These are phyloP conservation scores for Podospora pseudoanserina DNA, from an alignment of 495 filamentous ascomycete genomes.

Conservation along the genomic window DNA sequence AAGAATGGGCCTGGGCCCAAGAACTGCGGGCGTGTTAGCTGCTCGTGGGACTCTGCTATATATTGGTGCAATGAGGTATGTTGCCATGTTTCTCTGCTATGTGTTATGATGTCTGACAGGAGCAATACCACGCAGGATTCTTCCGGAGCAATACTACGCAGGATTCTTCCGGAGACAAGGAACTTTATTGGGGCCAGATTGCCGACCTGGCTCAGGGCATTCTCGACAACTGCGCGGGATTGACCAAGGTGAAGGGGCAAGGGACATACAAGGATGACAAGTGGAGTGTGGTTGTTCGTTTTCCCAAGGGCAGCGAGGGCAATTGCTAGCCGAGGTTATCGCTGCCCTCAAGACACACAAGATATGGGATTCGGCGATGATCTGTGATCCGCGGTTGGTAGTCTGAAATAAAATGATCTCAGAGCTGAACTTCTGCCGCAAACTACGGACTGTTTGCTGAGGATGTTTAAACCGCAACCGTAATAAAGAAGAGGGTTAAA, in stretches of 20 bases:
- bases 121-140: too few species aligned
- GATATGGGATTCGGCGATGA: neutral
- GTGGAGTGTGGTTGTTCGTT: neutral
- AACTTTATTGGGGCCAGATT: neutral
- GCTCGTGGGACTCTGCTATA: constrained; percentile 25
- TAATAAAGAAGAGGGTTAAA: too few species aligned
- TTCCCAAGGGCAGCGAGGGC: neutral
- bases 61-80: constrained; percentile 33
- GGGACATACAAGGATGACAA: neutral
- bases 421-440: too few species aligned
- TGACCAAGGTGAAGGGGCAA: neutral
- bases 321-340: neutral
- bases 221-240: neutral
- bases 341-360: neutral
- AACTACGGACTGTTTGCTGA: too few species aligned
- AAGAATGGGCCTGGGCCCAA: constrained; percentile 22
- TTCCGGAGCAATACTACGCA: too few species aligned
- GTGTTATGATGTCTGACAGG: too few species aligned
- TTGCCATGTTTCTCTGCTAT: neutral
- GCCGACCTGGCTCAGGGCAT: neutral
- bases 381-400: neutral
- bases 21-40: constrained; percentile 28
- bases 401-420: too few species aligned
- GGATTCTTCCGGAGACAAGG: neutral
- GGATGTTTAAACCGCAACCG: too few species aligned